Conservation (phyloP, 768 basidiomycete species). For the Clathrus columnatus region DNA sequence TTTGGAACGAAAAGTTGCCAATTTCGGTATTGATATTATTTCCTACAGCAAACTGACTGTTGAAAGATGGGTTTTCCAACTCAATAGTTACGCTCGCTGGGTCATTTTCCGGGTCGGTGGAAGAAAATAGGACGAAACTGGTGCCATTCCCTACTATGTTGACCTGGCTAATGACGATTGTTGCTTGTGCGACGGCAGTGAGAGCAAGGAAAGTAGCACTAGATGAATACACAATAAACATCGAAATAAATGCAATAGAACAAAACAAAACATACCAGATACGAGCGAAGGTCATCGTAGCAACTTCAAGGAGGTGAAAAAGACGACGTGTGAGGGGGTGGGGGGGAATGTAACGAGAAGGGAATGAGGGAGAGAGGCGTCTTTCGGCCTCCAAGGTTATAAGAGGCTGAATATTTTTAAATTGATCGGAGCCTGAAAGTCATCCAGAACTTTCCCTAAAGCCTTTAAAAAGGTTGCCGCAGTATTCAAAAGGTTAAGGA, state of each 20-base stretch:
- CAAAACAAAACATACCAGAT: not conserved
- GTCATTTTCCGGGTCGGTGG: constrained; percentile 1
- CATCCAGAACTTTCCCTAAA: no score
- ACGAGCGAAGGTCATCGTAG: not conserved
- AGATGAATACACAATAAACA: not conserved
- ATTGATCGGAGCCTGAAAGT: not conserved
- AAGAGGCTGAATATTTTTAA: not conserved
- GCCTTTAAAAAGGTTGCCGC: no score
- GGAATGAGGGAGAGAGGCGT: not conserved
- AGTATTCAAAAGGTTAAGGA: no score
- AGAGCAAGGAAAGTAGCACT: not conserved
- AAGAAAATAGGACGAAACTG: not conserved
- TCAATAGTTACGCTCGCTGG: not conserved
- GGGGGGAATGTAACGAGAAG: not conserved
- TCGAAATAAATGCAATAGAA: not conserved
- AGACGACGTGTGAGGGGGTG: not conserved
- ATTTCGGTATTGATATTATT: not conserved
- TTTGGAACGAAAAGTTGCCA: not conserved
- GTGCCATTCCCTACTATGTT: not conserved
- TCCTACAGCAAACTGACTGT: constrained; percentile 6
- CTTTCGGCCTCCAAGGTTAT: no score
- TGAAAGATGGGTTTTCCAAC: not conserved
- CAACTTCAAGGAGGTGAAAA: not conserved
- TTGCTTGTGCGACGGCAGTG: constrained; percentile 2
- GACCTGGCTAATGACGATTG: not conserved